Evolutionary conservation across 78 protist genomes (phyloP).

Genomic region (Dictyostelium purpureum): DNA sequence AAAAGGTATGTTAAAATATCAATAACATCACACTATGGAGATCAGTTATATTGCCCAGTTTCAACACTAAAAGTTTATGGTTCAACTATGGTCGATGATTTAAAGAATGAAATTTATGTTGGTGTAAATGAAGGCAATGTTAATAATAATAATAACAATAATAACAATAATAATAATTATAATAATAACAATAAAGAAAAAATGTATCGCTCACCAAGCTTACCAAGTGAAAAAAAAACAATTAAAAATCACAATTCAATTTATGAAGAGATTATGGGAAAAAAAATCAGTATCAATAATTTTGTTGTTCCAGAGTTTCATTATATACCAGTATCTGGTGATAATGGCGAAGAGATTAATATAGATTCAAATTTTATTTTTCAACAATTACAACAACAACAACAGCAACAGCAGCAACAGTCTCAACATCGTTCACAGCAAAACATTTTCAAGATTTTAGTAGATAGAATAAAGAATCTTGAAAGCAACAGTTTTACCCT

Average conservation of each 20-base stretch:
- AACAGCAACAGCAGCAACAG: background rate
- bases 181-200: background rate
- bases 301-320: no score
- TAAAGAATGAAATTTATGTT: conserved; percentile 1
- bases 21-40: conserved; percentile 71
- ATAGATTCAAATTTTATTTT: no score
- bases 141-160: background rate
- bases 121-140: background rate
- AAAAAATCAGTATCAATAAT: no score
- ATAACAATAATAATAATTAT: background rate
- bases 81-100: conserved; percentile 77
- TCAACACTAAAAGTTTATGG: conserved; percentile 77
- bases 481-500: conserved; percentile 40
- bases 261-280: no score
- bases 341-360: background rate
- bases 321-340: no score
- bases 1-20: conserved; percentile 53
- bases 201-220: no score
- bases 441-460: conserved; percentile 61
- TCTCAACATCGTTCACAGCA: conserved; percentile 19
- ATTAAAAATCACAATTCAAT: no score
- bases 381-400: conserved; percentile 1
- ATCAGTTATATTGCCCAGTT: conserved; percentile 76
- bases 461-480: conserved; percentile 38
- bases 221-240: no score